Evolutionary conservation across 73 alveolate species (phyloP).

Genomic region (Effrenium voratum): DNA sequence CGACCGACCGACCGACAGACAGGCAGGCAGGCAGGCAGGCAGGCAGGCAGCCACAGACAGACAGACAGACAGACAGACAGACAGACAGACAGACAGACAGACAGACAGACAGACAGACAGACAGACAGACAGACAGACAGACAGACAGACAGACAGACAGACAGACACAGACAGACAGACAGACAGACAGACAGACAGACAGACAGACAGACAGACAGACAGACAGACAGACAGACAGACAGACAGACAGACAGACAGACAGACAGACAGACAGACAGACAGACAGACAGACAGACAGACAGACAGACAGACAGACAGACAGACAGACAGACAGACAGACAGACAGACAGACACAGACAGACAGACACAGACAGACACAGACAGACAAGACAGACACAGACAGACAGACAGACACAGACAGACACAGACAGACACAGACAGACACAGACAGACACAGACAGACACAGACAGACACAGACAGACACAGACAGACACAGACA

Average conservation of each 20-base stretch:
- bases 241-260: not conserved
- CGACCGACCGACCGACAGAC: not conserved
- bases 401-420: conserved; percentile 8
- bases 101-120: not conserved
- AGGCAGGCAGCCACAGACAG: conserved; percentile 15
- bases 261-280: not conserved
- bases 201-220: not conserved
- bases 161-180: not conserved
- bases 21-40: conserved; percentile 47
- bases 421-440: conserved; percentile 8
- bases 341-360: not conserved
- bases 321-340: not conserved
- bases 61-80: conserved; percentile 20
- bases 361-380: not conserved
- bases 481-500: not conserved
- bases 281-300: not conserved
- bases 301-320: not conserved
- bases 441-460: conserved; percentile 2
- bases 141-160: not conserved
- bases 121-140: not conserved
- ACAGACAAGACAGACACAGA: not conserved
- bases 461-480: not conserved
- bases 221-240: not conserved
- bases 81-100: conserved; percentile 26
- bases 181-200: not conserved